These are phyloP conservation scores for Uncinocarpus reesii DNA, from an alignment of 2,329 filamentous ascomycete species.

Conservation along the genomic window DNA sequence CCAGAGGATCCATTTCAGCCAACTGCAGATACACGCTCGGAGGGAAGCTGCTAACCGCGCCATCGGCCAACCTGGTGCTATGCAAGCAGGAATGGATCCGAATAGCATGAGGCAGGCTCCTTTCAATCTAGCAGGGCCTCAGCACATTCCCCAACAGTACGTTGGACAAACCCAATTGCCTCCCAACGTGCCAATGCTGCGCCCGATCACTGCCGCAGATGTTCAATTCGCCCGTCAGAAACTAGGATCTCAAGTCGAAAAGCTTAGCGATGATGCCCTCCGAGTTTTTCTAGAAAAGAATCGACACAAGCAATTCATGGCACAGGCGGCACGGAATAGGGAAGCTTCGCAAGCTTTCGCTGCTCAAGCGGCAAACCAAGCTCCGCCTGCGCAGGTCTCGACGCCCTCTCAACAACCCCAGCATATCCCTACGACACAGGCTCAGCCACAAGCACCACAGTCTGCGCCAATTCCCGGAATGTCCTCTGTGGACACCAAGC, in stretches of 20 bases:
- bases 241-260: constrained; percentile 27
- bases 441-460: constrained; percentile 20
- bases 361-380: constrained; percentile 21
- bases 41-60: constrained; percentile 21
- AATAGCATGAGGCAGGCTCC: constrained; percentile 19
- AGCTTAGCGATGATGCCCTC: constrained; percentile 37
- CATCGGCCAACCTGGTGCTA: constrained; percentile 21
- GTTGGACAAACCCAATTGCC: constrained; percentile 22
- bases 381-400: constrained; percentile 20
- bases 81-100: constrained; percentile 20
- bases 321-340: constrained; percentile 21
- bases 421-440: constrained; percentile 18
- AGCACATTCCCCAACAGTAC: constrained; percentile 23
- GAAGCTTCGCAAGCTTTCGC: constrained; percentile 19
- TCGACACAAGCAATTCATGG: constrained; percentile 29
- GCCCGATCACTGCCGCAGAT: constrained; percentile 29
- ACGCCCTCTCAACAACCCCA: constrained; percentile 18
- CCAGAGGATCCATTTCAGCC: constrained; percentile 37
- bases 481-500: neutral
- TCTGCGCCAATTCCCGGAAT: constrained; percentile 20
- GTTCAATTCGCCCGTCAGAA: constrained; percentile 30
- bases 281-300: constrained; percentile 28
- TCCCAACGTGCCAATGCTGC: constrained; percentile 25
- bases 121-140: constrained; percentile 25
- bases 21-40: constrained; percentile 24